phyloP scores from a whole-genome alignment of 2,329 filamentous ascomycete genomes.

The Shiraia bambusicola region DNA sequence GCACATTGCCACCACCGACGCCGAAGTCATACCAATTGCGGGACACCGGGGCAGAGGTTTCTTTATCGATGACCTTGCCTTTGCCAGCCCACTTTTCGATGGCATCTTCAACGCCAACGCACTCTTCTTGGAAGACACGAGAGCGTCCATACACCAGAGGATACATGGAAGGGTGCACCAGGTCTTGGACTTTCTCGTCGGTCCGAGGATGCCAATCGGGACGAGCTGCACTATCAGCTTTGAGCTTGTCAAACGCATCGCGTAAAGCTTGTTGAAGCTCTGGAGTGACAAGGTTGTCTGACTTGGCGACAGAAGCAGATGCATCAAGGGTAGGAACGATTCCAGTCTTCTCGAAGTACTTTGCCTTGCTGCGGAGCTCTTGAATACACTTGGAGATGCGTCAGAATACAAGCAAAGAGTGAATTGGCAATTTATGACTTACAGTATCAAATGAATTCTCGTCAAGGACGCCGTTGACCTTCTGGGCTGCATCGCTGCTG shows the following conservation, averaged over 20 bases:
- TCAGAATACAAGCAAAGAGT: neutral
- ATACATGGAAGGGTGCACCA: slow-evolving; percentile 66
- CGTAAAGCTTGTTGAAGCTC: slow-evolving; percentile 48
- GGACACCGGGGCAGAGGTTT: neutral
- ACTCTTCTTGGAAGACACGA: slow-evolving; percentile 41
- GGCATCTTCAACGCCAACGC: slow-evolving; percentile 33
- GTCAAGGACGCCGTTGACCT: slow-evolving; percentile 14
- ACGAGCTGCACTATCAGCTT: slow-evolving; percentile 44
- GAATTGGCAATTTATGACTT: slow-evolving; percentile 2
- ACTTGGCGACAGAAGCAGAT: slow-evolving; percentile 53
- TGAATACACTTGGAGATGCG: slow-evolving; percentile 22
- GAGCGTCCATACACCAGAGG: slow-evolving; percentile 59
- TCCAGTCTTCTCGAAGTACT: slow-evolving; percentile 44
- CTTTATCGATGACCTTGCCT: slow-evolving; percentile 26
- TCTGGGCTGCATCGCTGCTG: neutral
- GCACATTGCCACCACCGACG: slow-evolving; percentile 5
- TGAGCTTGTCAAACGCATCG: slow-evolving; percentile 50
- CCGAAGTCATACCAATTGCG: slow-evolving; percentile 2
- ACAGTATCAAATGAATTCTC: slow-evolving; percentile 17
- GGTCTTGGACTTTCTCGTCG: slow-evolving; percentile 58
- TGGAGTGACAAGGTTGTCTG: slow-evolving; percentile 50
- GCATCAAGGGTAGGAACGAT: slow-evolving; percentile 52
- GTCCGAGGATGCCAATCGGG: slow-evolving; percentile 63
- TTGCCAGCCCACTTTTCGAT: slow-evolving; percentile 29
- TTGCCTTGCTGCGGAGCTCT: slow-evolving; percentile 56